phyloP scores from a whole-genome alignment of 352 stramenopile species.

The Pythium angustatum region DNA sequence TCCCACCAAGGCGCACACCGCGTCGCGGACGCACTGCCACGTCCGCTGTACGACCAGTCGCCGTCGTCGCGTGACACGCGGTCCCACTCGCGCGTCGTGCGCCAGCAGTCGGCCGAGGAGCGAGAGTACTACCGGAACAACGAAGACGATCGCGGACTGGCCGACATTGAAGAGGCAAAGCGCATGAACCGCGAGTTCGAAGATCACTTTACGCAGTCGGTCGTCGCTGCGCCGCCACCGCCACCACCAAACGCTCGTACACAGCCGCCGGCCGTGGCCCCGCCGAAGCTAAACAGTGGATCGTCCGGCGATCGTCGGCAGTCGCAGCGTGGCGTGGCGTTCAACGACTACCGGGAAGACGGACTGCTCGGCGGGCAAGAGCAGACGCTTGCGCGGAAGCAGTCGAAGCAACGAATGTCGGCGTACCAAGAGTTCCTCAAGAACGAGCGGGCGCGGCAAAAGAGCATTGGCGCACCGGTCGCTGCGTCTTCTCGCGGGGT shows the following conservation, averaged over 20 bases:
- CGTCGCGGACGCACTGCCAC: conserved; percentile 19
- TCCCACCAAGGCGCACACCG: conserved; percentile 22
- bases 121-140: conserved; percentile 58
- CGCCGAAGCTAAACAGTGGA: neutral
- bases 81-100: conserved; percentile 24
- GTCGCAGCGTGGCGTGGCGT: neutral
- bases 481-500: neutral
- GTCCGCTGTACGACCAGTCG: conserved; percentile 52
- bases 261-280: neutral
- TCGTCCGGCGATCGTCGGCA: neutral
- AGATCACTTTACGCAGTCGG: conserved; percentile 39
- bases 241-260: neutral
- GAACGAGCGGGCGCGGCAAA: conserved; percentile 22
- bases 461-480: conserved; percentile 6
- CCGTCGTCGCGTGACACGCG: conserved; percentile 18
- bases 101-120: conserved; percentile 52
- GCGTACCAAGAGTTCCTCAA: conserved; percentile 31
- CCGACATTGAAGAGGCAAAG: conserved; percentile 66
- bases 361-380: neutral
- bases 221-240: neutral
- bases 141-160: conserved; percentile 46
- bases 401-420: conserved; percentile 13
- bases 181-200: conserved; percentile 71
- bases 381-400: conserved; percentile 5
- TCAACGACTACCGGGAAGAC: neutral